A percentile compares a stretch with the other conserved stretches of the same genome.
Evolutionary conservation across 2,329 filamentous ascomycete species (phyloP).

Genomic region (Beauveria rudraprayagi): DNA sequence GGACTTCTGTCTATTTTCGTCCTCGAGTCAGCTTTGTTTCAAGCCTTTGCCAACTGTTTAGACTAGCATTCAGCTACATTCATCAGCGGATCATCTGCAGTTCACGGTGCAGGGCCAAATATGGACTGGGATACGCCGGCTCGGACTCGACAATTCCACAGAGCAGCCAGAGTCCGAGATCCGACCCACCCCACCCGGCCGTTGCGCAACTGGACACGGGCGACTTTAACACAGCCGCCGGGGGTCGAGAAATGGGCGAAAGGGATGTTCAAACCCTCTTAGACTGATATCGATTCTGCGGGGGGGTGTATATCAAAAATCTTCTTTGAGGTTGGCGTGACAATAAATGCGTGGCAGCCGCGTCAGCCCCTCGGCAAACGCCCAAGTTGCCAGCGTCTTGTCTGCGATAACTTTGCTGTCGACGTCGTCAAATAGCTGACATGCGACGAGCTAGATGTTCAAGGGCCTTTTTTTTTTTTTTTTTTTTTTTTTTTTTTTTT

Average conservation of each 20-base stretch:
- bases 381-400: no score
- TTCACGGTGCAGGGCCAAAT: background rate
- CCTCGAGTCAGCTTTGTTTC: no score
- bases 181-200: background rate
- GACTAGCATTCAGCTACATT: background rate
- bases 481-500: no score
- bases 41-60: no score
- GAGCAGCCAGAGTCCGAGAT: background rate
- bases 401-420: no score
- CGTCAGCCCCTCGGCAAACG: background rate
- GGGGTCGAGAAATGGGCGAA: no score
- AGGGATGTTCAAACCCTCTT: no score
- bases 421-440: no score
- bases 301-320: background rate
- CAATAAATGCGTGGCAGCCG: background rate
- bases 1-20: background rate
- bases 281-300: no score
- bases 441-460: no score
- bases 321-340: background rate
- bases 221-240: background rate
- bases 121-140: background rate
- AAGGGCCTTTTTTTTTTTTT: no score
- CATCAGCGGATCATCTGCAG: background rate
- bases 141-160: background rate
- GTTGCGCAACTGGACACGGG: background rate